Base-by-base conservation (phyloP, 2,329 filamentous ascomycete species). In the Xylaria sp. region DNA sequence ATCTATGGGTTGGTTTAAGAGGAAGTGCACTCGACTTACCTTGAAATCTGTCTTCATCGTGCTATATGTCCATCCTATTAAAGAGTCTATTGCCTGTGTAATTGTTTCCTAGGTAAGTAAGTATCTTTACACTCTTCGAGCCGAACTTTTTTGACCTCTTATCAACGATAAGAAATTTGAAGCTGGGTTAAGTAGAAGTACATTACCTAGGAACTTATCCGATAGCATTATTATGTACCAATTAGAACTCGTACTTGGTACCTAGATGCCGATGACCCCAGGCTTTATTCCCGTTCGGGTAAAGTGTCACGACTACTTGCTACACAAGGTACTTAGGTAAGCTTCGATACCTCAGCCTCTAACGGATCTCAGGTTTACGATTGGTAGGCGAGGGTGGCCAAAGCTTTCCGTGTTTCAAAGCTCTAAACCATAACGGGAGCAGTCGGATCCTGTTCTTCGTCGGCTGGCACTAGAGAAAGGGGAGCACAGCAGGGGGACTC, bases 21-120 rank as follows among this genome's bases (percentile, higher is more conserved):
- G 33, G 13, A n/a, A 20, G 13, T 5, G 54, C 27, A 22, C 27
- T n/a, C 3, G 13, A 80, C 5, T 70, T 82, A 96, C 95, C 89
- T 96, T 96, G 81, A 98, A 99, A 82, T 98, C 95, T 73, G 94
- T 98, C 92, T 98, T 99, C 96, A 99, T 99, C 79, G 81, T 79
- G 80, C 75, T 70, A 66, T 70, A 72, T 71, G 61, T 38, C 67
- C 72, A 73, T 73, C 33, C 54, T 72, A 55, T 61, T 61, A 5
- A 45, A 62, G n/a, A 20, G 44, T 42, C 33, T 44, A 15, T 61
- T 39, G 38, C 22, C 25, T 57, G 36, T 27, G 50, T 33, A 33
- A 3, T n/a, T 51, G 38, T 50, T 45, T 49, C 25, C n/a, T n/a
- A n/a, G n/a, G n/a, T n/a, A n/a, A n/a, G 15, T 33, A n/a, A 38